Conservation (phyloP, 2,329 filamentous ascomycete genomes). For the Trichothecium sympodiale region DNA sequence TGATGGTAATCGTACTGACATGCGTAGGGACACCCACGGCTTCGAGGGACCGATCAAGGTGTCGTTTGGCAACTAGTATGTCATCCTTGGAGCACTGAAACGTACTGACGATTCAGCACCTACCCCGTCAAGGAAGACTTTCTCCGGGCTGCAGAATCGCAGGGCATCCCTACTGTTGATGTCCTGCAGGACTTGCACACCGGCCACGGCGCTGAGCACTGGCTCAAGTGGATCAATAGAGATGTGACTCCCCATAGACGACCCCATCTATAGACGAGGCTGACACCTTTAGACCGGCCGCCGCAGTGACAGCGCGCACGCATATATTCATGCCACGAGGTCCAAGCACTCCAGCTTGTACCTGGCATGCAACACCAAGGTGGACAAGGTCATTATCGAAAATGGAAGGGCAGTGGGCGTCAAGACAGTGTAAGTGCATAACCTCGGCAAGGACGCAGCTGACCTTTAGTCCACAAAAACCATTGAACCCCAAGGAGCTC, state of each 20-base stretch:
- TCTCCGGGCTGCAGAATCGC: constrained; percentile 58
- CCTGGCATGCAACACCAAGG: constrained; percentile 63
- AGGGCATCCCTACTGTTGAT: constrained; percentile 63
- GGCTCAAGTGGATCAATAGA: constrained; percentile 78
- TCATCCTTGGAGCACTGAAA: constrained; percentile 2
- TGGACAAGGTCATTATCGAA: constrained; percentile 66
- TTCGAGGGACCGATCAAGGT: constrained; percentile 75
- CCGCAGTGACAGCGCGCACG: constrained; percentile 66
- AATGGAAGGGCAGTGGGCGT: constrained; percentile 62
- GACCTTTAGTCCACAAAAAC: constrained; percentile 43
- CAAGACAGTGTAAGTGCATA: constrained; percentile 38
- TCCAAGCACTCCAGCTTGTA: constrained; percentile 61
- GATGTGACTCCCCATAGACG: constrained; percentile 25
- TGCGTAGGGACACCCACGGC: constrained; percentile 50
- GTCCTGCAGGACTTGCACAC: constrained; percentile 64
- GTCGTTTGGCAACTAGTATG: constrained; percentile 60
- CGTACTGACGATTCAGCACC: constrained; percentile 26
- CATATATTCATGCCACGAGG: constrained; percentile 67
- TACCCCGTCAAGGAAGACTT: constrained; percentile 79
- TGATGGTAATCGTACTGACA: background rate
- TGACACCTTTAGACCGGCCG: constrained; percentile 43
- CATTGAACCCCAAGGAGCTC: constrained; percentile 43
- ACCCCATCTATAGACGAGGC: background rate
- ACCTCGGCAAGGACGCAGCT: background rate
- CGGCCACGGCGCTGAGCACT: constrained; percentile 65